These are phyloP conservation scores for Begonia fuchsioides DNA, from an alignment of 306 rosid species.

Conservation along the genomic window DNA sequence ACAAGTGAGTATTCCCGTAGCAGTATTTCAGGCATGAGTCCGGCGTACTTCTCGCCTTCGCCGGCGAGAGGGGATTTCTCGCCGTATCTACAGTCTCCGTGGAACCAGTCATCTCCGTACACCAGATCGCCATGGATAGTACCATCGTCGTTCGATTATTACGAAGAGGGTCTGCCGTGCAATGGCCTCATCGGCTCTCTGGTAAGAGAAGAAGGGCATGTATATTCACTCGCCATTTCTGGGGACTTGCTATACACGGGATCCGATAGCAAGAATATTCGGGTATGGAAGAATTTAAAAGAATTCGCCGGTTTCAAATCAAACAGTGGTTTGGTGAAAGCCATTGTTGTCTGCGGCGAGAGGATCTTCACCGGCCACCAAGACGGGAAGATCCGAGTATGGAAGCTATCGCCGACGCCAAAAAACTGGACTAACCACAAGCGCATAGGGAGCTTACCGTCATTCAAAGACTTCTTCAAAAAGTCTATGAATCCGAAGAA, in stretches of 20 bases:
- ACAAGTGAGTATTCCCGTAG: constrained; percentile 1
- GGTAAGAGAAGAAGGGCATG: constrained; percentile 70
- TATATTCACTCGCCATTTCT: constrained; percentile 61
- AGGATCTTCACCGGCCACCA: constrained; percentile 83
- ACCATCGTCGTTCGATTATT: constrained; percentile 7
- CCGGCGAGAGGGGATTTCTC: constrained; percentile 23
- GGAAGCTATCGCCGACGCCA: constrained; percentile 39
- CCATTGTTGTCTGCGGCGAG: constrained; percentile 45
- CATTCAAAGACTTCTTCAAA: constrained; percentile 41
- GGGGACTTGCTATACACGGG: constrained; percentile 71
- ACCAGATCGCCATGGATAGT: constrained; percentile 61
- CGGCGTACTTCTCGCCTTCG: constrained; percentile 7
- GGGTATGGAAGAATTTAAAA: constrained; percentile 74
- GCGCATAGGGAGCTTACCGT: constrained; percentile 67
- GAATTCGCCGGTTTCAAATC: constrained; percentile 74
- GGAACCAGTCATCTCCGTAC: constrained; percentile 44
- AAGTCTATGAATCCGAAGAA: constrained; percentile 72
- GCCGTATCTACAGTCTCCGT: constrained; percentile 56
- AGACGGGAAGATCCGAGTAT: constrained; percentile 83
- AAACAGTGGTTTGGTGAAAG: constrained; percentile 60
- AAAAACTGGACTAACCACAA: constrained; percentile 12
- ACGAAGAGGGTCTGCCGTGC: constrained; percentile 1
- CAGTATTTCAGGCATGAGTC: constrained; percentile 14
- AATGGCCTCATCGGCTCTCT: constrained; percentile 62
- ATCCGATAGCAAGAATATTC: constrained; percentile 79